Evolutionary conservation across 108 stramenopile species (phyloP).

Genomic region (Fragilariopsis cylindrus): DNA sequence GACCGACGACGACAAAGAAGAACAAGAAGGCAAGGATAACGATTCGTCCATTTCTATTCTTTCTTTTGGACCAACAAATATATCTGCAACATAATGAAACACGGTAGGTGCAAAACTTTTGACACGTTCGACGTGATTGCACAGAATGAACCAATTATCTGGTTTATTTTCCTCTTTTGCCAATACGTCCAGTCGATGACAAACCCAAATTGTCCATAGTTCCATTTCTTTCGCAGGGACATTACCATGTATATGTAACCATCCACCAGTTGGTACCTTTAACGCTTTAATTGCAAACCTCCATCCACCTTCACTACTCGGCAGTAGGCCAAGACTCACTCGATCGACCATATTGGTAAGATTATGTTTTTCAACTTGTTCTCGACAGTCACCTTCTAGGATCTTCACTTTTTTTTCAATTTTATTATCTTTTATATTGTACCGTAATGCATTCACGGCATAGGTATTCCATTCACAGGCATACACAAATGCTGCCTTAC

Average conservation of each 20-base stretch:
- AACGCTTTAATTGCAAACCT: conserved; percentile 76
- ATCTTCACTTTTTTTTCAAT: conserved; percentile 69
- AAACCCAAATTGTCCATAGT: conserved; percentile 74
- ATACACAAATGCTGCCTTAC: conserved; percentile 63
- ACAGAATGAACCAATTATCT: conserved; percentile 59
- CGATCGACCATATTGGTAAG: conserved; percentile 71
- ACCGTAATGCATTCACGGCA: conserved; percentile 69
- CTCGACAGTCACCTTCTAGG: conserved; percentile 80
- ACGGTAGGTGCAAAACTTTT: conserved; percentile 92
- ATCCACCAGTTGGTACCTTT: conserved; percentile 51
- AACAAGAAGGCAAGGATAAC: conserved; percentile 15
- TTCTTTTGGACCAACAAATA: conserved; percentile 56
- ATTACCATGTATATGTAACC: conserved; percentile 95
- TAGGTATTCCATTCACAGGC: conserved; percentile 94
- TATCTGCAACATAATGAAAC: conserved; percentile 86
- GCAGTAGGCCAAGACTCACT: conserved; percentile 92
- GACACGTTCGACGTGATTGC: conserved; percentile 81
- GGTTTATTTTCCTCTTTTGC: conserved; percentile 7
- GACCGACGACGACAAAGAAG: neutral
- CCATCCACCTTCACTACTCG: conserved; percentile 92
- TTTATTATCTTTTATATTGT: conserved; percentile 79
- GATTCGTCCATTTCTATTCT: no score
- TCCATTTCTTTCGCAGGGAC: conserved; percentile 61
- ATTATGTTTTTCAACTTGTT: conserved; percentile 31
- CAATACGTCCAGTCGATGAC: conserved; percentile 36